Percentiles rank a stretch among this genome's conserved stretches.
These are phyloP conservation scores for Chrysanthemum lavandulifolium DNA, from an alignment of 129 eudicot species.

Conservation along the genomic window DNA sequence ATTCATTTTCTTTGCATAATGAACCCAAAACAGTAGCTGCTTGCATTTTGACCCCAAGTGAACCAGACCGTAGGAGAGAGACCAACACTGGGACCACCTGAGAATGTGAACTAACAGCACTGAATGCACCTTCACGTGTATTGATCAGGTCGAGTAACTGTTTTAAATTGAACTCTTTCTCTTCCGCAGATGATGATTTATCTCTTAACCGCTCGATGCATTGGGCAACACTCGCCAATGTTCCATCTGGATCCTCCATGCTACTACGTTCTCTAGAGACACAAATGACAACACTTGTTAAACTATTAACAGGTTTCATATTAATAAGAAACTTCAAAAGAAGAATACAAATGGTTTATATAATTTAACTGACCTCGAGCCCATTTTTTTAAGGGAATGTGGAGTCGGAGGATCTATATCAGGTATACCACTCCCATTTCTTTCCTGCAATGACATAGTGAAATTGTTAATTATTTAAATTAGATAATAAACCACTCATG, in stretches of 20 bases:
- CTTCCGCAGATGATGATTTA: slow-evolving; percentile 79
- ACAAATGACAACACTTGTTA: slow-evolving; percentile 6
- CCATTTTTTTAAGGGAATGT: slow-evolving; percentile 56
- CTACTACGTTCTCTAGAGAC: slow-evolving; percentile 68
- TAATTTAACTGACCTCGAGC: slow-evolving; percentile 60
- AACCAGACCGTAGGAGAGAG: slow-evolving; percentile 94
- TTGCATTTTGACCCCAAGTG: slow-evolving; percentile 83
- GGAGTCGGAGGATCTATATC: slow-evolving; percentile 86
- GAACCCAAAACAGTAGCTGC: slow-evolving; percentile 94
- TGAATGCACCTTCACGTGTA: slow-evolving; percentile 90
- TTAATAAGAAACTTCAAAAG: slow-evolving; percentile 12
- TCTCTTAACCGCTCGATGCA: slow-evolving; percentile 96
- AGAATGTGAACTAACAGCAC: slow-evolving; percentile 99
- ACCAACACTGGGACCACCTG: slow-evolving; percentile 99
- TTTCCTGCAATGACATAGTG: slow-evolving; percentile 59
- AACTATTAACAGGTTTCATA: slow-evolving; percentile 13
- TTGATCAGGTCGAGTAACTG: slow-evolving; percentile 80
- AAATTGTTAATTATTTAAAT: slow-evolving; percentile 12
- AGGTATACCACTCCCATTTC: slow-evolving; percentile 69
- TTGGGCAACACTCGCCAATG: slow-evolving; percentile 97
- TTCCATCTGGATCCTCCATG: slow-evolving; percentile 99
- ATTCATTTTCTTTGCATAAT: slow-evolving; percentile 90
- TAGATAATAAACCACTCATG: slow-evolving; percentile 4
- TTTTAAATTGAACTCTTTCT: slow-evolving; percentile 71
- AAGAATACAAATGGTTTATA: background rate